Conservation (phyloP, 148 eudicot genomes). For the Limonium bicolor region DNA sequence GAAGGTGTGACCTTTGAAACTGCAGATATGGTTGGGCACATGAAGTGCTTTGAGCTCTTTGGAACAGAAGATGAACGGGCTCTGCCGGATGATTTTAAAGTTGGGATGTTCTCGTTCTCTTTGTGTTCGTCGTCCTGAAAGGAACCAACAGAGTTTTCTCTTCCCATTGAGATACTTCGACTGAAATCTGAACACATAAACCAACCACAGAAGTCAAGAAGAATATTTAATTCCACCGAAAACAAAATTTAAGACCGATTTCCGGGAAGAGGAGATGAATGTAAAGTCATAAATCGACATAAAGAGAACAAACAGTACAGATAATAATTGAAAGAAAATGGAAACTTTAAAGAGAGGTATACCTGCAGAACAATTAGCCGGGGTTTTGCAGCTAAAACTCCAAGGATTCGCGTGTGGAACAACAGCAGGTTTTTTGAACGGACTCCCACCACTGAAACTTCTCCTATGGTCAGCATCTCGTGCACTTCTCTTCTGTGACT, state of each 20-base stretch:
- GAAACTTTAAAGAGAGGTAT: not conserved
- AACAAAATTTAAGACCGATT: not conserved
- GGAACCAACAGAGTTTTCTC: constrained; percentile 13
- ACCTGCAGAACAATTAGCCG: constrained; percentile 81
- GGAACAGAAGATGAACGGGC: constrained; percentile 24
- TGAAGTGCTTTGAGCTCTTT: constrained; percentile 54
- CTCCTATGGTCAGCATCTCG: constrained; percentile 7
- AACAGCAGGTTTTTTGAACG: constrained; percentile 32
- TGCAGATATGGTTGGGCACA: constrained; percentile 92
- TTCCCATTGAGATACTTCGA: constrained; percentile 24
- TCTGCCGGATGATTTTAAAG: constrained; percentile 15
- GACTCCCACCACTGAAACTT: constrained; percentile 35
- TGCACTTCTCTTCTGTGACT: constrained; percentile 14
- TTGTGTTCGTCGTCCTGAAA: constrained; percentile 36
- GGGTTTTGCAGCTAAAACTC: constrained; percentile 23
- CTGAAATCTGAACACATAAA: constrained; percentile 24
- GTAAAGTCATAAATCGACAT: not conserved
- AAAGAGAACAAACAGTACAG: not conserved
- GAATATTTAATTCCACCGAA: not conserved
- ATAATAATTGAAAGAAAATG: not conserved
- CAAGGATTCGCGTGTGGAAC: constrained; percentile 23
- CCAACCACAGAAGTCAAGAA: not conserved
- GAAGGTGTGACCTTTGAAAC: constrained; percentile 77
- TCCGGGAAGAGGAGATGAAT: not conserved
- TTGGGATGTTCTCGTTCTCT: constrained; percentile 54